These are phyloP conservation scores for Alternaria arbusti DNA, from an alignment of 2,329 filamentous ascomycete genomes.

Conservation along the genomic window DNA sequence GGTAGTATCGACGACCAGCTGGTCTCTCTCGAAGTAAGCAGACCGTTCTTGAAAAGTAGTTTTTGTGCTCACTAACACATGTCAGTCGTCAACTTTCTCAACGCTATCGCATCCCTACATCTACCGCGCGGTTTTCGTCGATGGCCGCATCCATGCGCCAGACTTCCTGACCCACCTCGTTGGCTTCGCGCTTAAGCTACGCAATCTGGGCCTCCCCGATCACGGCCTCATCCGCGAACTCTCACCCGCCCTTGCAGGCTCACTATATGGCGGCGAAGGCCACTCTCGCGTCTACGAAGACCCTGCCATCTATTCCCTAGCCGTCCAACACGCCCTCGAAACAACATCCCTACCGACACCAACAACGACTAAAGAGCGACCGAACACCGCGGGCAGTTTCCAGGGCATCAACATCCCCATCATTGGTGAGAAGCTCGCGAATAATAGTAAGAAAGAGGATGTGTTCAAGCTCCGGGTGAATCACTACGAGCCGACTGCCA, in stretches of 20 bases:
- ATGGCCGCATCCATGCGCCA: conserved; percentile 87
- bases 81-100: conserved; percentile 84
- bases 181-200: conserved; percentile 89
- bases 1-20: conserved; percentile 97
- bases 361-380: conserved; percentile 24
- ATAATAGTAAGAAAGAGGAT: conserved; percentile 21
- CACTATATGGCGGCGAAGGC: conserved; percentile 88
- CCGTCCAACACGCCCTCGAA: conserved; percentile 56
- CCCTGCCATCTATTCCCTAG: conserved; percentile 75
- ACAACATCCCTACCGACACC: conserved; percentile 49
- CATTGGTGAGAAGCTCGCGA: conserved; percentile 30
- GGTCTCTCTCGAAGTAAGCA: conserved; percentile 81
- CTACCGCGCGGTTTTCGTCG: conserved; percentile 93
- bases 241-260: conserved; percentile 85
- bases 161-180: conserved; percentile 94
- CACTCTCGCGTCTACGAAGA: conserved; percentile 95
- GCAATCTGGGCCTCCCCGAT: conserved; percentile 90
- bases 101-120: conserved; percentile 90
- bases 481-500: conserved; percentile 39
- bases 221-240: conserved; percentile 93
- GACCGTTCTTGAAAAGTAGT: neutral
- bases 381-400: conserved; percentile 31
- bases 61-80: conserved; percentile 18
- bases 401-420: conserved; percentile 42
- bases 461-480: conserved; percentile 39